Percentiles rank a stretch among this genome's conserved stretches.
Evolutionary conservation across 768 basidiomycete genomes (phyloP).

Genomic region (Russula griseocarnosa): DNA sequence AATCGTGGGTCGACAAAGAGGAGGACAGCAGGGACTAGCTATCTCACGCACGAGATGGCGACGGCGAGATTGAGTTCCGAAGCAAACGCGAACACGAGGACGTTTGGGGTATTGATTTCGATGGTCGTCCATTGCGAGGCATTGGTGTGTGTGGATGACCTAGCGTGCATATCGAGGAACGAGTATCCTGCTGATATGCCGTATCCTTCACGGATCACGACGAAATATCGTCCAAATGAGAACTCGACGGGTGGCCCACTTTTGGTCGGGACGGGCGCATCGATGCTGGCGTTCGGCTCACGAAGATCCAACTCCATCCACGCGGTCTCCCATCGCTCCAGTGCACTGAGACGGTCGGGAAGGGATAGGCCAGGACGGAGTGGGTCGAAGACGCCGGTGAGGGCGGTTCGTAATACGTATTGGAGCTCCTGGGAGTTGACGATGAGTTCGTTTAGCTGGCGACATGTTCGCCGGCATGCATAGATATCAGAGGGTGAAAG

Average conservation of each 20-base stretch:
- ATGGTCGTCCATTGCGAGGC: conserved; percentile 10
- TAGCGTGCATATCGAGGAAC: conserved; percentile 5
- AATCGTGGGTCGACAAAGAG: not conserved
- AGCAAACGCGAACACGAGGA: conserved; percentile 19
- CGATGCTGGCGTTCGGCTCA: not conserved
- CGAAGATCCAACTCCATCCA: conserved; percentile 10
- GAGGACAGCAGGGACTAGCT: not conserved
- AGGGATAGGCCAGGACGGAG: conserved; percentile 12
- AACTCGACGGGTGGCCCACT: no score
- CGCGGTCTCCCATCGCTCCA: conserved; percentile 2
- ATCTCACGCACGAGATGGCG: conserved; percentile 13
- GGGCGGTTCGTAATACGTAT: conserved; percentile 9
- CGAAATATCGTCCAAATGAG: no score
- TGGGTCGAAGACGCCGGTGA: conserved; percentile 18
- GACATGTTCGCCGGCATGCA: no score
- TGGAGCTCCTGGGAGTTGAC: conserved; percentile 5
- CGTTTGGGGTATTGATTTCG: not conserved
- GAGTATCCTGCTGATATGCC: no score
- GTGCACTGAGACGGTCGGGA: not conserved
- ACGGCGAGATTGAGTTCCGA: conserved; percentile 17
- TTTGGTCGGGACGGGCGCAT: no score
- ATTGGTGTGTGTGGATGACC: not conserved
- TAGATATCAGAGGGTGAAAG: no score
- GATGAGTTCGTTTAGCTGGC: no score
- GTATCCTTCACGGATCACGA: no score